Base-by-base conservation (phyloP, 2,329 filamentous ascomycete genomes). In the Monilinia vaccinii-corymbosi region DNA sequence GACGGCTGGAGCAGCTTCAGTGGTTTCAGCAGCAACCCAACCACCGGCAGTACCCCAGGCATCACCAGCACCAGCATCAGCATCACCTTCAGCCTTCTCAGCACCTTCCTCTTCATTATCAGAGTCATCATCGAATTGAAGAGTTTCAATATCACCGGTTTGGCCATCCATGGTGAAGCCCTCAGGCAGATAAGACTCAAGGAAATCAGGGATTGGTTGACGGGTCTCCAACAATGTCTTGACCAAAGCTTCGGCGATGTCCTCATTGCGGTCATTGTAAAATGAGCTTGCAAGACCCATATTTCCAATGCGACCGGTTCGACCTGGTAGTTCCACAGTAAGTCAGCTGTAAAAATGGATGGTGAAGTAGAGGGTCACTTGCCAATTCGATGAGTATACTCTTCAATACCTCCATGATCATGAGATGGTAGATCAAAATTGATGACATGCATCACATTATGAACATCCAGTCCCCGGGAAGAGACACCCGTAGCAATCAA, bases 351-450 rank as follows among this genome's bases (percentile, higher is more conserved):
- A 31, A 25, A 9, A 21, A 31, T 13, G 6, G 11, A 21, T 46
- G 6, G 28, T 47, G 51, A 40, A 42, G 25, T 40, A 16, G 16
- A 21, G 21, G 32, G 31, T 8, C 28, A 70, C 79, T 75, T 83
- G 90, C 88, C 94, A 71, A 97, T 97, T 14, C 94, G 90, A 71
- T 99, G 94, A 31, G 88, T 85, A 68, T 97, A 99, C 72, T 97
- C 94, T 52, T 89, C 85, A 60, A 97, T 96, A 2, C 92, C 93
- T n/a, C 91, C 91, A 67, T 93, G 81, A 0, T 84, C 77, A 47
- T 79, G 75, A 6, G 79, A 84, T 0, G 93, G 93, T 1, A 97
- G 77, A 63, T 97, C 92, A 67, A 86, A 97, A 75, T 99, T 97
- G 79, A 99, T 87, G 62, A 99, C 88, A 65, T 96, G 91, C 77